Evolutionary conservation across 768 basidiomycete species (phyloP), one percentile per base, ranked within the genome.

Genomic region (Lanmaoa pseudosensibilis): DNA sequence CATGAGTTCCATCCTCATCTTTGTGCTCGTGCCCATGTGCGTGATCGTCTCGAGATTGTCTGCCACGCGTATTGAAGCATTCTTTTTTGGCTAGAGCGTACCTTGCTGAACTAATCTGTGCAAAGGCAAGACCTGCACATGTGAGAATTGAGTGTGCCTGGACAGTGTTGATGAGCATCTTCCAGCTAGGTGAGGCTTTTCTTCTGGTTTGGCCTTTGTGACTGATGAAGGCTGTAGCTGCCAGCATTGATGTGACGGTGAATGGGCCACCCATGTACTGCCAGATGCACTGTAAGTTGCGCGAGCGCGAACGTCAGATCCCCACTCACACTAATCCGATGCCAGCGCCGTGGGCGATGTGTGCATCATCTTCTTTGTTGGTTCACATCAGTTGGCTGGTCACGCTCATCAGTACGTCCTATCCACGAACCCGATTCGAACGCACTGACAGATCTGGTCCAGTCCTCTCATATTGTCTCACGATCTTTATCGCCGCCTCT

Each of bases 391-490:
- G 73, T 23, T 85, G 84, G 84, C 49, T 83, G 30, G 75, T 68
- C 50, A 75, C 77, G 55, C 54, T 83, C 52, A 73, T 76, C 39
- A 66, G 83, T 84, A 65, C 41, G 83, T 65, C 32, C 67, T 41
- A 9, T 40, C 46, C 34, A 30, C 38, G 57, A 30, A 23, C 19
- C 27, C 18, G 19, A 23, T 30, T 19, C 15, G 23, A 32, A 36
- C 6, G 23, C 41, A 39, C 54, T 56, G 36, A 55, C 54, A 38
- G 40, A 18, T 32, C 54, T 38, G 27, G 27, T 54, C 33, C 52
- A 85, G 83, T 80, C 40, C 61, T 84, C 11, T 65, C 75, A 11
- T 87, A 89, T 62, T 84, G 83, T 62, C 74, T 88, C 60, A 64
- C 75, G 4, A 72, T 89, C 25, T 75, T 80, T 62, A 70, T 81